Evolutionary conservation across 495 filamentous ascomycete genomes (phyloP), one percentile per base, ranked within the genome.

Genomic region (Cryomyces minteri): DNA sequence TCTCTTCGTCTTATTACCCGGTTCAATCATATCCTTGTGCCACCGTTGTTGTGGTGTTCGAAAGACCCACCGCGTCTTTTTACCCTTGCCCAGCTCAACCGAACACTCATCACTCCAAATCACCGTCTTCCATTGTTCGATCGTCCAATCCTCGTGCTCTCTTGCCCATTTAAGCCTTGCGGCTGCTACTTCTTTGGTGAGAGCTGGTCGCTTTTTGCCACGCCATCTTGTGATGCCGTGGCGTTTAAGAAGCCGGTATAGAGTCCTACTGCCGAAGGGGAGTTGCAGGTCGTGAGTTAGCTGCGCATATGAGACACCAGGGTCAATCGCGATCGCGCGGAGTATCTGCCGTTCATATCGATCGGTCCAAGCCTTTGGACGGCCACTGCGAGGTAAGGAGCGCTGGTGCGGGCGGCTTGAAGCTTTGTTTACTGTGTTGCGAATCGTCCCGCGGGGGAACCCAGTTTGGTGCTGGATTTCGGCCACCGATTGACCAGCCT

Each of bases 41-140:
- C 33, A 46, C 31, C 4, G 18, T 25, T 46, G 36, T 4, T 8
- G 4, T 7, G 44, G 34, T 39, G 44, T 46, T 12, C 44, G 5
- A 18, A 36, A 46, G 29, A 46, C 44, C 44, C 34, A 46, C 10
- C 5, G 29, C 33, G 33, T 39, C 37, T 25, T 6, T 25, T 41
- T 41, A 29, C 39, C 25, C 9, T 10, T 41, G 25, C 39, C 25
- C 9, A 10, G 34, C 37, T 46, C 44, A 7, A 46, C 8, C 4
- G 33, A 46, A 36, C 33, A 10, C 37, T 46, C 37, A 46, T 46
- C 44, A 30, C 33, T 39, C 10, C 39, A 46, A 25, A 46, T 39
- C 18, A 46, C 36, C 8, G 7, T 4, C 6, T 18, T 8, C 44
- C 34, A 46, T 11, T 41, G 9, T 40, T 46, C 44, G 4, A 8